A percentile compares a stretch with the other conserved stretches of the same genome.
These are phyloP conservation scores for Pichia sporocuriosa DNA, from an alignment of 805 yeast genomes.

Conservation along the genomic window DNA sequence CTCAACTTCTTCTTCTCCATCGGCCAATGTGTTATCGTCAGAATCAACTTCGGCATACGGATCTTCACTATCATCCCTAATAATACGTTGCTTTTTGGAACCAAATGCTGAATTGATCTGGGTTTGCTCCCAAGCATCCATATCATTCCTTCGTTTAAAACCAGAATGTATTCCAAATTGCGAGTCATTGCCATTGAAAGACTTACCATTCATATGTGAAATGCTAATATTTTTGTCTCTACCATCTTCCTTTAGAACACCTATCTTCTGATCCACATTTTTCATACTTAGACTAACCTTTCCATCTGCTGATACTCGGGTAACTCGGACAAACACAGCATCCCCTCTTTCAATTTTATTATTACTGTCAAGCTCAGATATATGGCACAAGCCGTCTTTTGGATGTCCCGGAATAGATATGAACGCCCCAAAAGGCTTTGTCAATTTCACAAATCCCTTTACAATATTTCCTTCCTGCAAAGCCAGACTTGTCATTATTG, in stretches of 20 bases:
- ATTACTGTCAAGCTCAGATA: conserved; percentile 50
- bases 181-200: neutral
- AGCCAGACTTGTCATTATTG: conserved; percentile 2
- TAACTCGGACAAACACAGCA: conserved; percentile 57
- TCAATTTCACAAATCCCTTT: conserved; percentile 51
- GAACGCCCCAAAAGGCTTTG: conserved; percentile 76
- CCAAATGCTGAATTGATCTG: conserved; percentile 48
- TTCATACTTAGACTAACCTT: conserved; percentile 61
- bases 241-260: conserved; percentile 25
- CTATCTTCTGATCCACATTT: conserved; percentile 65
- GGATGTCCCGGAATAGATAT: conserved; percentile 38
- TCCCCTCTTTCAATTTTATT: conserved; percentile 45
- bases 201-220: neutral
- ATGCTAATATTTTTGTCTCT: neutral
- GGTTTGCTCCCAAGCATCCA: conserved; percentile 80
- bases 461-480: conserved; percentile 38
- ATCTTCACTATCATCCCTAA: conserved; percentile 20
- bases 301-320: conserved; percentile 34
- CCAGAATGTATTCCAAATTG: neutral
- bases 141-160: conserved; percentile 10
- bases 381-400: conserved; percentile 67
- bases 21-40: conserved; percentile 19
- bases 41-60: conserved; percentile 28
- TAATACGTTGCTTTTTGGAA: conserved; percentile 17
- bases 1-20: conserved; percentile 54